Evolutionary conservation across 345 rosid species (phyloP), one percentile per base, ranked within the genome.

Genomic region (Aquilaria yunnanensis): DNA sequence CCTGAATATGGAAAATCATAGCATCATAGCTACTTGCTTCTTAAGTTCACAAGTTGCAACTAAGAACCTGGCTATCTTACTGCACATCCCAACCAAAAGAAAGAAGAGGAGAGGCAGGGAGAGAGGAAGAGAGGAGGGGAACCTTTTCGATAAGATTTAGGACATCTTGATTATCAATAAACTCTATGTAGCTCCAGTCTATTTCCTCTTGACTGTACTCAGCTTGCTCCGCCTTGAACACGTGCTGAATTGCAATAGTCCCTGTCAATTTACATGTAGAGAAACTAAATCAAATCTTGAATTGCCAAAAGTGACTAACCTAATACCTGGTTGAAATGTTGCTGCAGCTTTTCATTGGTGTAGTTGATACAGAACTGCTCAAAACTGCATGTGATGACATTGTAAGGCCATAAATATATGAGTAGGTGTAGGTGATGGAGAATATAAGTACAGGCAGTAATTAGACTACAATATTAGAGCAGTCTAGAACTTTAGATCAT

Each of bases 321-420:
- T 80, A 80, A 59, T 89, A 89, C 98, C 96, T 89, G 96, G 84
- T 89, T 93, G 88, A 93, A 93, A 86, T 93, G 97, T 62, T 93
- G 98, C 67, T 93, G 98, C 73, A 93, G 74, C 83, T 87, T 93
- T 70, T 93, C 97, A 61, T 93, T 93, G 23, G 98, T 89, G 75
- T 71, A 85, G 71, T 93, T 93, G 51, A 92, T 92, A 74, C 98
- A 92, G 14, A 92, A 84, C 74, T 92, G 96, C 70, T 92, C 97
- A 75, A 89, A 93, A 74, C 97, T 89, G 88, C 83, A 69, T 10
- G 54, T 5, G 48, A 32, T 55, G 34, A 49, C 23, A 67, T 47
- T 56, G 34, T 53, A 56, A 34, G 43, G 48, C 65, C 61, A 67
- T 23, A 29, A 59, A 60, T 30, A 57, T 12, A 46, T 29, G 52